Percentiles rank a stretch among this genome's conserved stretches.
Conservation (phyloP, 2,329 filamentous ascomycete genomes). For the Botrytis sinoallii region DNA sequence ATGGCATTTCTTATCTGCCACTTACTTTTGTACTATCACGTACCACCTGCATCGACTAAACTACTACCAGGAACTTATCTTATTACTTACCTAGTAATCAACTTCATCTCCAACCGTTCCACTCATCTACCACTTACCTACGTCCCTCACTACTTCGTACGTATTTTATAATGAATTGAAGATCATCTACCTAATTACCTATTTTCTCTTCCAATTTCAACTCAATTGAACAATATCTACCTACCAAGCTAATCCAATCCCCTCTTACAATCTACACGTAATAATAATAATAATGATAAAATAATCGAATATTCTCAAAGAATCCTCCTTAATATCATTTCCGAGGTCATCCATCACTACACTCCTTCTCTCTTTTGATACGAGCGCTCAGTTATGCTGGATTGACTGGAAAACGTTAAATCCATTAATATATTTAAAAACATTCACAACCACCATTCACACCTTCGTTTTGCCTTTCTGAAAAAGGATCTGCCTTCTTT, state of each 20-base stretch:
- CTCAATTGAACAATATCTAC: neutral
- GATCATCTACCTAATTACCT: neutral
- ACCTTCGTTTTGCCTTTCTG: neutral
- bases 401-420: neutral
- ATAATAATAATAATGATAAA: neutral
- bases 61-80: too few relatives aligned
- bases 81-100: neutral
- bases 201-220: neutral
- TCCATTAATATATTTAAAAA: neutral
- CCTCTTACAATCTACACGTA: neutral
- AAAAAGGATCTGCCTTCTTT: conserved; percentile 13
- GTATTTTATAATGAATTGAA: neutral
- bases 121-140: neutral
- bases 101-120: neutral
- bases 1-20: neutral
- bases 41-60: neutral
- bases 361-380: neutral
- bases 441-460: neutral
- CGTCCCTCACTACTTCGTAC: neutral
- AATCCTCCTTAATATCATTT: neutral
- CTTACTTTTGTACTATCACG: neutral
- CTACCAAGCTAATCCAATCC: too few relatives aligned
- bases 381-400: neutral
- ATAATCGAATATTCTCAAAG: neutral
- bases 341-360: neutral